A percentile compares a stretch with the other conserved stretches of the same genome.
Evolutionary conservation across 164 flowering plant species (phyloP).

Genomic region (Piper betle): DNA sequence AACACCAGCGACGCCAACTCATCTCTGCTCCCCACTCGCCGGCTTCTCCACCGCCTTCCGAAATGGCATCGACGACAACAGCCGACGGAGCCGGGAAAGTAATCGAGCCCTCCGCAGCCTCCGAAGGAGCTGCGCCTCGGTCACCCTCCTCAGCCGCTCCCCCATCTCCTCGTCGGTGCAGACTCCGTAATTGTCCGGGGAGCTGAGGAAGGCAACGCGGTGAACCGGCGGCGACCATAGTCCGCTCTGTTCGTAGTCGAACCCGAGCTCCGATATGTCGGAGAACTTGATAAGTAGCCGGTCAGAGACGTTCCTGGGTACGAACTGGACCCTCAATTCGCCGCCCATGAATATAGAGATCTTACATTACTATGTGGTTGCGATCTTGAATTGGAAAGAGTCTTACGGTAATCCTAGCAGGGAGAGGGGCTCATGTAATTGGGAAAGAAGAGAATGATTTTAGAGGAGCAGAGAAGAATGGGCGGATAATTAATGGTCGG

Average conservation of each 20-base stretch:
- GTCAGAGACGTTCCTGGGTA: constrained; percentile 42
- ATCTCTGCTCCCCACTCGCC: not conserved
- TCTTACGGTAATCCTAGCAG: constrained; percentile 1
- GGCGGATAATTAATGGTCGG: not conserved
- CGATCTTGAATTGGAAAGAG: constrained; percentile 5
- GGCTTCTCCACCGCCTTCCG: not conserved
- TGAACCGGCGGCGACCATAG: constrained; percentile 76
- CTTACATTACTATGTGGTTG: not conserved
- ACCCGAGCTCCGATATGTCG: constrained; percentile 48
- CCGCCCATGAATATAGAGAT: not conserved
- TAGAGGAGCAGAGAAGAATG: constrained; percentile 1
- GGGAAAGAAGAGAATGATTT: not conserved
- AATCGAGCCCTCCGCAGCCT: not conserved
- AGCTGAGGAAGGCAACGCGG: constrained; percentile 34
- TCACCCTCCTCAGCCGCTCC: constrained; percentile 9
- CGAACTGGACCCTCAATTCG: constrained; percentile 25
- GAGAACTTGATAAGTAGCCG: constrained; percentile 50
- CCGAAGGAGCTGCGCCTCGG: not conserved
- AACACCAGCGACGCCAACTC: not conserved
- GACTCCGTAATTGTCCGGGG: constrained; percentile 24
- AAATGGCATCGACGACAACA: not conserved
- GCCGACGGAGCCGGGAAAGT: not conserved
- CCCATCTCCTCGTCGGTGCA: constrained; percentile 19
- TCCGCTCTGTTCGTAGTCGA: constrained; percentile 55
- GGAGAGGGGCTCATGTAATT: not conserved